Evolutionary conservation across 768 basidiomycete species (phyloP), one percentile per base, ranked within the genome.

Genomic region (Boletus pseudopeckii): DNA sequence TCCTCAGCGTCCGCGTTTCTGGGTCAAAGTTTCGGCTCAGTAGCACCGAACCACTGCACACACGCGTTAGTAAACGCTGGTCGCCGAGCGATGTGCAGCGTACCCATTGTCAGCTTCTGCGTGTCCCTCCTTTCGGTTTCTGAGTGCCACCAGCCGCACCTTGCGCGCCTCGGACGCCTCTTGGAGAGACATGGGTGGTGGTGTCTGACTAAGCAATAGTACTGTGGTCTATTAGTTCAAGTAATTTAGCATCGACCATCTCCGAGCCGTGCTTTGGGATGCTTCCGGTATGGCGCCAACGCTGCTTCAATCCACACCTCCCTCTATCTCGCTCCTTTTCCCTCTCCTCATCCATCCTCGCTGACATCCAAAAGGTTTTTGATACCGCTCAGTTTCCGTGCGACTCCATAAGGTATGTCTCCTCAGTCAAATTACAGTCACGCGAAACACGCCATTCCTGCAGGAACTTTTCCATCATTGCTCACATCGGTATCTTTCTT

Each of bases 401-500:
- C 62, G 82, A 91, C 41, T 64, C 77, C 18, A 86, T 91, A 56
- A 79, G 90, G 90, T 89, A 52, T 38, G 66, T 48, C 42, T 53
- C 30, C 58, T 37, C 24, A 13, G 11, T 18, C 7, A 4, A n/a
- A 8, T 17, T 33, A 14, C 18, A 14, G 8, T 14, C 24, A 22
- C 52, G 10, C 43, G n/a, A 45, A 40, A 43, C 36, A 39, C 45
- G 9, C 4, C 1, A 24, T 44, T 48, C 41, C 2, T 34, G 13
- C 54, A 90, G 88, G 49, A 98, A 98, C 70, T 93, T 98, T 69
- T 95, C 93, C 10, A 93, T 98, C 60, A 96, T 98, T 66, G 94
- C 94, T 1, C 95, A 98, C 69, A 97, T 97, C 61, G 93, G 92
- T 85, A 64, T 50, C 55, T 30, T 28, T 36, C 14, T 9, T 28